A percentile compares a stretch with the other conserved stretches of the same genome.
Evolutionary conservation across 2,329 filamentous ascomycete genomes (phyloP).

Genomic region (Diaporthe longicolla): DNA sequence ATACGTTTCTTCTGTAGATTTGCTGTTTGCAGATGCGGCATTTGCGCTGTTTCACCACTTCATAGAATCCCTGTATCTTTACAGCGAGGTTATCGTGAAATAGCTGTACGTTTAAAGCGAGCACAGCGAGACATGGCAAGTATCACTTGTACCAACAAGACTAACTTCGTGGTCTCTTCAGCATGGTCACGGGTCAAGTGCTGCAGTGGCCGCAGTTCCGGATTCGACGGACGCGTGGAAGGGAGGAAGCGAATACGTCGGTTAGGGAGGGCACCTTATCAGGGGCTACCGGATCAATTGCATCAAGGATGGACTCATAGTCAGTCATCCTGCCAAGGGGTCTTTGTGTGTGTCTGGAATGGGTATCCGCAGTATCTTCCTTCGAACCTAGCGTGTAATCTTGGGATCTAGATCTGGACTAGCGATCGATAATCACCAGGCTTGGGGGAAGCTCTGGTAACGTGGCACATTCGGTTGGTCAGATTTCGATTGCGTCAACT

Average conservation of each 20-base stretch:
- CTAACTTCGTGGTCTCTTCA: background rate
- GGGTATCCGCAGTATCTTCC: constrained; percentile 17
- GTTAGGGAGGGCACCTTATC: background rate
- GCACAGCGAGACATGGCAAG: background rate
- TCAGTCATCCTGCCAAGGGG: constrained; percentile 8
- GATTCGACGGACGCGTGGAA: too few relatives aligned
- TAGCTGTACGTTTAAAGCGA: background rate
- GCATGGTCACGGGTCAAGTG: background rate
- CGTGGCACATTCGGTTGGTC: constrained; percentile 41
- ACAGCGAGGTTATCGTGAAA: background rate
- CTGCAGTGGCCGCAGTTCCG: background rate
- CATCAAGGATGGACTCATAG: constrained; percentile 15
- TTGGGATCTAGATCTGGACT: constrained; percentile 36
- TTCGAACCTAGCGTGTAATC: constrained; percentile 29
- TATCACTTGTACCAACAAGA: background rate
- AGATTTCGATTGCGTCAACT: constrained; percentile 40
- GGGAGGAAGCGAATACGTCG: constrained; percentile 15
- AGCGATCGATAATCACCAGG: constrained; percentile 30
- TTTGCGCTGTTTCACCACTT: background rate
- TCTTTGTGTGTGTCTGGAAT: constrained; percentile 16
- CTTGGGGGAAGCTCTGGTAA: constrained; percentile 33
- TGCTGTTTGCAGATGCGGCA: background rate
- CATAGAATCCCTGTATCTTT: background rate
- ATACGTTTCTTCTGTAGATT: too few relatives aligned
- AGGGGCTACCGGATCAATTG: background rate